Evolutionary conservation across 2,329 filamentous ascomycete genomes (phyloP), one percentile per base, ranked within the genome.

Genomic region (Septoria linicola): DNA sequence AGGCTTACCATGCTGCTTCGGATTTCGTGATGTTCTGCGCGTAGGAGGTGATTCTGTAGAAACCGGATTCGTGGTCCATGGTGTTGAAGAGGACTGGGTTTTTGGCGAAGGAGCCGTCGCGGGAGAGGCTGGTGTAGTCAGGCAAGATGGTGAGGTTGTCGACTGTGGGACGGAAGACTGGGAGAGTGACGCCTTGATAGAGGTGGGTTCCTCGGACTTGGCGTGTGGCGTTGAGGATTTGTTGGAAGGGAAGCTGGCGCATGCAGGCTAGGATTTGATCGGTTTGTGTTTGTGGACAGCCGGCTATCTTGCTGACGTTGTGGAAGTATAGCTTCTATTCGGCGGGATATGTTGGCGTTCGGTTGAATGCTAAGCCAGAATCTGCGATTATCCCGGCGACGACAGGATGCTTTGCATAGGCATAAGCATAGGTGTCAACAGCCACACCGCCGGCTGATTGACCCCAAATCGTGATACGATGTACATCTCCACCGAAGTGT

Each of bases 401-500:
- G 19, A 73, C 65, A 2, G 72, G 70, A n/a, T 71, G 58, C 1
- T 66, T 50, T 0, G 48, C 41, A 49, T 66, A 72, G 4, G 67
- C 65, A 35, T 69, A 67, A 1, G 55, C 36, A 43, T 62, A 69
- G 48, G 63, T 63, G 42, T 64, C 63, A 11, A 61, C 53, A 2
- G 61, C 41, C 8, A 43, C 41, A 17, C 41, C 32, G 10, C 50
- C 50, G 23, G 20, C 30, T 2, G 58, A 62, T 43, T 67, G 59
- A 1, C 64, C 63, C 37, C 55, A 62, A 14, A 65, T 41, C 3
- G 59, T 58, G 19, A 66, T 59, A 1, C 50, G 49, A 1, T 21
- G 23, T 3, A 60, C 47, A 17, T 62, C 74, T 11, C 80, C 79
- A 14, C 77, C 77, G 55, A 81, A 82, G 1, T 65, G 62, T 4